Evolutionary conservation across 2,329 filamentous ascomycete genomes (phyloP), one percentile per base, ranked within the genome.

Genomic region (Sporothrix pallida): DNA sequence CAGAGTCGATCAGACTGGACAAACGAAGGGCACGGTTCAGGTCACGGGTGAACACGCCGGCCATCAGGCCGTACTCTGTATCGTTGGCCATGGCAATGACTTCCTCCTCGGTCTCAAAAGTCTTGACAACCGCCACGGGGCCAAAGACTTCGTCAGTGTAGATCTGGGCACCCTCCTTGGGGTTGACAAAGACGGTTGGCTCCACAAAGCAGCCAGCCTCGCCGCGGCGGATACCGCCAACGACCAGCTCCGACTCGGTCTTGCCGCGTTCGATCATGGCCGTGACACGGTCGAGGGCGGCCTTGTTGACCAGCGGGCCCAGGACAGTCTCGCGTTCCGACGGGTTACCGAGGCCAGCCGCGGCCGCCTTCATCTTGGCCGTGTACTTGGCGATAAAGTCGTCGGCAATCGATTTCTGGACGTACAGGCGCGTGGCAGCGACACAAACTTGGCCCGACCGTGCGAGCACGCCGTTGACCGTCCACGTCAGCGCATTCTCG

Each of bases 261-360:
- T 67, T 68, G 46, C 79, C 81, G 1, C 79, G 48, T 46, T 82
- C 80, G 23, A 84, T 77, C 74, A 83, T 83, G 46, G 76, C 76
- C 23, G 92, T 83, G 2, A 93, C 86, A 20, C 87, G 83, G 71
- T 91, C 88, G 76, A 88, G 89, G 78, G 91, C 89, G 20, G 84
- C 80, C 79, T 89, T 88, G 74, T 85, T 83, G 15, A 82, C 83
- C 73, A 84, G 81, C 10, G 86, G 86, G 0, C 86, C 86, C 52
- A 80, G 79, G 23, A 77, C 75, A 15, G 79, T 79, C 13, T 77
- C 79, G 20, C 76, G 76, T 20, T 78, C 75, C 9, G 77, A 75
- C 9, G 82, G 83, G 76, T 91, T 86, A 5, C 91, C 79, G 42
- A 83, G 79, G 72, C 80, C 81, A 76, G 82, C 82, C 3, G 81